phyloP scores from a whole-genome alignment of 2,329 filamentous ascomycete species.

The Colletotrichum sp. region DNA sequence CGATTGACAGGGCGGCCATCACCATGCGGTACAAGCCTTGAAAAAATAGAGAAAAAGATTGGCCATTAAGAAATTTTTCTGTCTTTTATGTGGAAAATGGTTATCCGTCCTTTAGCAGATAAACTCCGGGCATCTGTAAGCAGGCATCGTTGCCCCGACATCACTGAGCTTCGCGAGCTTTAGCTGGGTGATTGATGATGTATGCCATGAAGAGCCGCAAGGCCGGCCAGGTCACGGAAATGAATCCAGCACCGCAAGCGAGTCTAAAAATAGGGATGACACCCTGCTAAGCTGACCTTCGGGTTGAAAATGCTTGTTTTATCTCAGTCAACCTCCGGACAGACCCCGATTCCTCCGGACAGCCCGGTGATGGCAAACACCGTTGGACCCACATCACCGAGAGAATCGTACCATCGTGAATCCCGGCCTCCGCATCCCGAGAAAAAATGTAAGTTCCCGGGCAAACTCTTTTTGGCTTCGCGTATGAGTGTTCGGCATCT shows the following conservation, averaged over 20 bases:
- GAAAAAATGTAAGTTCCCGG: background rate
- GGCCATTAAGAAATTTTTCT: background rate
- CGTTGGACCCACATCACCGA: background rate
- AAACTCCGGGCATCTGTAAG: background rate
- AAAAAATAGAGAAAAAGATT: no score
- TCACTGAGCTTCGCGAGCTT: background rate
- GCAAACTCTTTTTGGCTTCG: background rate
- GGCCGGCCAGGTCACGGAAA: background rate
- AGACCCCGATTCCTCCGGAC: background rate
- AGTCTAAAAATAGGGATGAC: background rate
- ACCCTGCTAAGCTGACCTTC: background rate
- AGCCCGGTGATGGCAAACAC: background rate
- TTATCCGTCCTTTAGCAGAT: background rate
- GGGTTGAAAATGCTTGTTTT: background rate
- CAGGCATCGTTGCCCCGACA: background rate
- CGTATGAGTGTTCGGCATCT: background rate
- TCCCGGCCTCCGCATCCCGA: background rate
- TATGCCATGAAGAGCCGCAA: background rate
- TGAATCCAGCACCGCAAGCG: background rate
- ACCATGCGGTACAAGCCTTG: background rate
- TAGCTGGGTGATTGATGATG: background rate
- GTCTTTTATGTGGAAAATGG: fast-evolving
- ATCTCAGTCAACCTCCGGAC: background rate
- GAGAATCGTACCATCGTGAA: background rate
- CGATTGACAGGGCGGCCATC: background rate